These are phyloP conservation scores for Beauveria bassiana DNA, from an alignment of 2,329 filamentous ascomycete species.

Conservation along the genomic window DNA sequence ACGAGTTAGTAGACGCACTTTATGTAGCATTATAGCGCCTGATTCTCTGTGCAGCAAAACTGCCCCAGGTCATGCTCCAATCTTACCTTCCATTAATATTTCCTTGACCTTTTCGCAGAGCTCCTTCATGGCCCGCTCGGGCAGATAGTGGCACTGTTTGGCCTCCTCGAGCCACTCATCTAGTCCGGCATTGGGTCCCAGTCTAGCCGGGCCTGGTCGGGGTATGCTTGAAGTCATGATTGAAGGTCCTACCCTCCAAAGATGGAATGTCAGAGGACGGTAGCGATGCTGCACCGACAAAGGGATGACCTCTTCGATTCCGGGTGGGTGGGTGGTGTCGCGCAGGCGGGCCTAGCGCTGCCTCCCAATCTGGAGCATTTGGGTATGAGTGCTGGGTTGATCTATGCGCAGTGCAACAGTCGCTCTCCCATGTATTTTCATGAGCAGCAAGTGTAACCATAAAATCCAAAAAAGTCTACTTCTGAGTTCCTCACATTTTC, in stretches of 20 bases:
- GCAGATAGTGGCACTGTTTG: conserved; percentile 94
- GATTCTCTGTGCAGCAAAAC: neutral
- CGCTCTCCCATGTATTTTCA: neutral
- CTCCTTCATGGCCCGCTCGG: conserved; percentile 96
- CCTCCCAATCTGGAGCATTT: neutral
- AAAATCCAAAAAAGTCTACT: neutral
- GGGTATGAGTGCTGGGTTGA: neutral
- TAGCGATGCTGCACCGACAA: conserved; percentile 1
- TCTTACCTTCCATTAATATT: conserved; percentile 88
- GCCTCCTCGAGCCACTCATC: conserved; percentile 97
- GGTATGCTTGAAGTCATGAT: conserved; percentile 52
- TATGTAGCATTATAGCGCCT: neutral
- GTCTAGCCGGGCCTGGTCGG: conserved; percentile 81
- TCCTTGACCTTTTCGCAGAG: conserved; percentile 98
- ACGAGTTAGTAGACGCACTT: neutral
- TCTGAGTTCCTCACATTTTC: too few relatives aligned
- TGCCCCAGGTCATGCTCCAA: neutral
- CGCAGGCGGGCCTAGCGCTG: conserved; percentile 6
- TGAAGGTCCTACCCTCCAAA: conserved; percentile 20
- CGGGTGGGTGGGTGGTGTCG: conserved; percentile 4
- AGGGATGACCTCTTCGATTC: conserved; percentile 9
- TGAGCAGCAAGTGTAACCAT: neutral
- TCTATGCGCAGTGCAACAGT: neutral
- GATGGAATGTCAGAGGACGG: conserved; percentile 13
- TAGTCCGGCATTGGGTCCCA: conserved; percentile 74